Conservation (phyloP, 177 flowering plant genomes). For the Vitis hybrid region DNA sequence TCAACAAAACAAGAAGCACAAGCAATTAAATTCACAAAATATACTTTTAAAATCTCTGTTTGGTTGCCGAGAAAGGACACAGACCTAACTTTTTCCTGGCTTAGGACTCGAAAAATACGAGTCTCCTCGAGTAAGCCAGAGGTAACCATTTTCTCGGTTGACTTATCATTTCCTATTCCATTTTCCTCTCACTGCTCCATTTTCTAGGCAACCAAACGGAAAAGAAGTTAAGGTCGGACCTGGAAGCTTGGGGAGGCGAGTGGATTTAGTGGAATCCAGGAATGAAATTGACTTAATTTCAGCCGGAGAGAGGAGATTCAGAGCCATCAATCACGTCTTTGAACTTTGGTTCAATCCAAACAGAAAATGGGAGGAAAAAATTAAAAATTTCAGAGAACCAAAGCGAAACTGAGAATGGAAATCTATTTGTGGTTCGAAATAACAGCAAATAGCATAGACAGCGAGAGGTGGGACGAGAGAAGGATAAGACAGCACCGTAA, state of each 20-base stretch:
- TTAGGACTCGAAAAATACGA: no score
- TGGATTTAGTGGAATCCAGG: slow-evolving; percentile 50
- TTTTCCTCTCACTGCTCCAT: background rate
- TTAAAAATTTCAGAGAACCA: background rate
- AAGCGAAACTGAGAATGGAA: background rate
- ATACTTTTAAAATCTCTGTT: no score
- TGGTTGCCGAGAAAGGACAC: no score
- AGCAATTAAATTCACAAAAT: no score
- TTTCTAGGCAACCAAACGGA: slow-evolving; percentile 3
- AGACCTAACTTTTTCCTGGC: no score
- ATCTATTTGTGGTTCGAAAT: no score
- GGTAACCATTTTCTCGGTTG: no score
- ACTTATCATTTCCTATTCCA: background rate
- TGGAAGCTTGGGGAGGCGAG: slow-evolving; percentile 40
- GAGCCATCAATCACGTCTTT: slow-evolving; percentile 41
- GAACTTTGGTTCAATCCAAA: background rate
- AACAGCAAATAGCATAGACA: no score
- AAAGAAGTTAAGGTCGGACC: slow-evolving; percentile 30
- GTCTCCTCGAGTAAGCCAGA: no score
- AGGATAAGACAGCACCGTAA: no score
- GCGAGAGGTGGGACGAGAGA: no score
- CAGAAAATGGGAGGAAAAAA: background rate
- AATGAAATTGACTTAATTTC: slow-evolving; percentile 59
- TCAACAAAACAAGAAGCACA: no score
- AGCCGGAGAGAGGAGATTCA: slow-evolving; percentile 50